Percentiles rank a stretch among this genome's conserved stretches.
Evolutionary conservation across 2,329 filamentous ascomycete species (phyloP).

Genomic region (Ascochyta pisi): DNA sequence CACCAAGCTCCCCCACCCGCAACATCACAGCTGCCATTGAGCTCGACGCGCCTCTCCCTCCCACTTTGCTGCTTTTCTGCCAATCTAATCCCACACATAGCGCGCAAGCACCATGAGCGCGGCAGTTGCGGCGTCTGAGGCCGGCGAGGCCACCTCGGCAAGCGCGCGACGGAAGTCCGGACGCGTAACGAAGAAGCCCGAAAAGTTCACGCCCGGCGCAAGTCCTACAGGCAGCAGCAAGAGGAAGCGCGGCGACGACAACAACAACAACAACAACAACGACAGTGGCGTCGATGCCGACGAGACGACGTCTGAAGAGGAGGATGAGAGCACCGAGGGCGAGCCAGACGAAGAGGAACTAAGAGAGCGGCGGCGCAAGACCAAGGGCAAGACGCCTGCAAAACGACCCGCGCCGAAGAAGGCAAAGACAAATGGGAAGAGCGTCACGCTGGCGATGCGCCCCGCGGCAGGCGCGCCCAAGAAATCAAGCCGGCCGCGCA

Average conservation of each 20-base stretch:
- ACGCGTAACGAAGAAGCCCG: conserved; percentile 50
- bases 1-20: conserved; percentile 28
- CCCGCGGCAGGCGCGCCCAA: conserved; percentile 51
- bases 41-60: conserved; percentile 19
- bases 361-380: conserved; percentile 44
- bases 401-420: conserved; percentile 58
- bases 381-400: conserved; percentile 35
- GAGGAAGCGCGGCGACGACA: conserved; percentile 45
- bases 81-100: conserved; percentile 9
- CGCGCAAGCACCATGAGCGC: conserved; percentile 43
- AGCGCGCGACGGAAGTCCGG: conserved; percentile 49
- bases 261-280: conserved; percentile 26
- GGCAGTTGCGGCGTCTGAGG: conserved; percentile 33
- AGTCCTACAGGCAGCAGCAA: conserved; percentile 43
- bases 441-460: conserved; percentile 61
- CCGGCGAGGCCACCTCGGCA: conserved; percentile 34
- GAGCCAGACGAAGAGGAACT: conserved; percentile 51
- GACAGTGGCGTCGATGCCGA: conserved; percentile 41
- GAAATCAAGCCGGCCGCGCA: conserved; percentile 54
- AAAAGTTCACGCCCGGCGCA: conserved; percentile 39
- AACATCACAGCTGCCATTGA: conserved; percentile 30
- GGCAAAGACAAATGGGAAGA: conserved; percentile 61
- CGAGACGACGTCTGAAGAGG: conserved; percentile 36
- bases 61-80: conserved; percentile 11
- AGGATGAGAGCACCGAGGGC: conserved; percentile 43